These are phyloP conservation scores for Stenogyne calaminthoides DNA, from an alignment of 305 asterid species.

Conservation along the genomic window DNA sequence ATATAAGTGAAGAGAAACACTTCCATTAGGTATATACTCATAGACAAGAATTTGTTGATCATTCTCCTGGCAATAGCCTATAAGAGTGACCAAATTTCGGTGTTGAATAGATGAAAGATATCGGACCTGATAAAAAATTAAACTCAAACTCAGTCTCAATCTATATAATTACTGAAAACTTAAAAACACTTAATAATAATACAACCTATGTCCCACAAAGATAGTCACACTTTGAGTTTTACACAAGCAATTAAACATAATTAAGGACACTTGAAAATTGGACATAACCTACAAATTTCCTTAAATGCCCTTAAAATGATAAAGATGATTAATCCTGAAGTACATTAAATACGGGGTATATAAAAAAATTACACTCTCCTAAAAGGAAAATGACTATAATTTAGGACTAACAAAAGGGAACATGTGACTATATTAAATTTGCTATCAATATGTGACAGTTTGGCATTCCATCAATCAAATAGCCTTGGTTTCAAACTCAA, in stretches of 20 bases:
- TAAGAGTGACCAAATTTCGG: constrained; percentile 78
- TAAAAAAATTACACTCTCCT: no score
- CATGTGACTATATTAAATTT: not conserved
- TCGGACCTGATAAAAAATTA: constrained; percentile 66
- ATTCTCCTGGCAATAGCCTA: constrained; percentile 93
- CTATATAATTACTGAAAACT: constrained; percentile 19
- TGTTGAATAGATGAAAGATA: constrained; percentile 87
- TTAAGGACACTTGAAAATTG: no score
- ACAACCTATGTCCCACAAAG: no score
- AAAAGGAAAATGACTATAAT: no score
- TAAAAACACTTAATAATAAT: not conserved
- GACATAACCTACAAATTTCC: no score
- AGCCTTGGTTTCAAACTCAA: not conserved
- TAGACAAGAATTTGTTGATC: constrained; percentile 85
- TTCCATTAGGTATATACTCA: constrained; percentile 90
- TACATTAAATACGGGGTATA: no score
- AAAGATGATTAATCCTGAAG: no score
- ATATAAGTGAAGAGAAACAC: constrained; percentile 85
- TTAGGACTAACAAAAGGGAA: no score
- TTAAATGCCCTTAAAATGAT: no score
- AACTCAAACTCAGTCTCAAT: constrained; percentile 33
- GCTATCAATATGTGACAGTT: not conserved
- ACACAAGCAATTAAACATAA: no score
- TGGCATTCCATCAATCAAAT: constrained; percentile 18
- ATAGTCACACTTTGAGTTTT: no score